These are phyloP conservation scores for Pyrenochaeta sp. DNA, from an alignment of 2,329 filamentous ascomycete genomes.

Conservation along the genomic window DNA sequence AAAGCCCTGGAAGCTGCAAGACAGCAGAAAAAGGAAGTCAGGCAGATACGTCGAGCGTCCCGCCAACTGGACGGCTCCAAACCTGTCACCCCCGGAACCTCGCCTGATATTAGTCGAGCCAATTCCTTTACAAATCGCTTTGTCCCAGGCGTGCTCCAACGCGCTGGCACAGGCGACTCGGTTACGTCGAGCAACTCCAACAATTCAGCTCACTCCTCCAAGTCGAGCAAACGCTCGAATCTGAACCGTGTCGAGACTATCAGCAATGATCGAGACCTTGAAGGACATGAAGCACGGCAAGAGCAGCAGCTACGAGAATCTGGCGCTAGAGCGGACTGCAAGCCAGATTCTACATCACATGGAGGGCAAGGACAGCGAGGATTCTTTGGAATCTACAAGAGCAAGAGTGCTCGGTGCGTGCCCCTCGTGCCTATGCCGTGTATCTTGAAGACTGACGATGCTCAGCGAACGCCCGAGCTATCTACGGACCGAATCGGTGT, in stretches of 20 bases:
- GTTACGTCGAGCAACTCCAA: constrained; percentile 7
- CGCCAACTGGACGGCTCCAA: constrained; percentile 34
- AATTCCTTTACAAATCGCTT: constrained; percentile 18
- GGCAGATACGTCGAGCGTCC: constrained; percentile 1
- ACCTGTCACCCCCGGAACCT: constrained; percentile 14
- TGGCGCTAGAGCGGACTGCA: constrained; percentile 39
- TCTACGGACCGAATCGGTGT: constrained; percentile 46
- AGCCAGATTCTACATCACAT: constrained; percentile 44
- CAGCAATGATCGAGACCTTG: constrained; percentile 42
- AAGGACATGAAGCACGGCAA: constrained; percentile 46
- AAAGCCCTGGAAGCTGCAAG: constrained; percentile 13
- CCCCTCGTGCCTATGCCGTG: background rate
- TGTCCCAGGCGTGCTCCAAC: constrained; percentile 9
- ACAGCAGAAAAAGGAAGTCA: constrained; percentile 7
- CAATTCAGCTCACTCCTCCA: constrained; percentile 11
- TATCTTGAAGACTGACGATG: constrained; percentile 1
- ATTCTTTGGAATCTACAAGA: constrained; percentile 44
- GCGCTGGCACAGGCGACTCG: constrained; percentile 14
- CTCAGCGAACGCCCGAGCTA: constrained; percentile 44
- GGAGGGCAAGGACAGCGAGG: constrained; percentile 44
- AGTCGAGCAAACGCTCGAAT: constrained; percentile 11
- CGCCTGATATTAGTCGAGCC: constrained; percentile 17
- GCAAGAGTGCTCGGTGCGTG: constrained; percentile 42
- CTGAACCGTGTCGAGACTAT: constrained; percentile 18
- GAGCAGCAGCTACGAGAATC: constrained; percentile 39